Conservation (phyloP, 2,329 filamentous ascomycete species). For the Byssochlamys sp. region DNA sequence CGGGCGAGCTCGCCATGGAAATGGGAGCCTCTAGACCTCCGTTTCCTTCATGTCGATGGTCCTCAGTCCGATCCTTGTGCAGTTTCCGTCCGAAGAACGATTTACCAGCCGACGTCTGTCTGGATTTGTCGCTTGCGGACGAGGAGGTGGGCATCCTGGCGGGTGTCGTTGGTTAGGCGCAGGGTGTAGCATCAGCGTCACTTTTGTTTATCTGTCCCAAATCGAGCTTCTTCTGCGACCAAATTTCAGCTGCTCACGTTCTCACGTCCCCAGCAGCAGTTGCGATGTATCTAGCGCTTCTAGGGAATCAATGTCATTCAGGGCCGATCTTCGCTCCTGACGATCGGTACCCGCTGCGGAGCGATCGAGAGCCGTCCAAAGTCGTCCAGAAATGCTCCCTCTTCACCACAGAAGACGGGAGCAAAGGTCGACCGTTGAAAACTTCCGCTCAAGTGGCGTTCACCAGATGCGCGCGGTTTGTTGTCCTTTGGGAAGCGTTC, state of each 20-base stretch:
- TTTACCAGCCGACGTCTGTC: conserved; percentile 70
- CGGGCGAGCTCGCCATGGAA: conserved; percentile 52
- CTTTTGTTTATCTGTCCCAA: background rate
- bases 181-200: conserved; percentile 1
- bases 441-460: background rate
- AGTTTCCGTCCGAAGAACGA: conserved; percentile 76
- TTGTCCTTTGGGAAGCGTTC: background rate
- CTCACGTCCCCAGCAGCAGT: background rate
- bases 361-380: background rate
- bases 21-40: conserved; percentile 50
- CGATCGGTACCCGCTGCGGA: background rate
- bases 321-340: background rate
- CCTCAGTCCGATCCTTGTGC: conserved; percentile 65
- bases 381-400: background rate
- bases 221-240: background rate
- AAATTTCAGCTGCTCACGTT: background rate
- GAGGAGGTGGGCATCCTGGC: conserved; percentile 46
- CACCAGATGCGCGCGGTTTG: background rate
- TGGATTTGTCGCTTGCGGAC: conserved; percentile 63
- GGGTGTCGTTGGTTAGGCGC: conserved; percentile 18
- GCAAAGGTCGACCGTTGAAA: background rate
- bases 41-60: conserved; percentile 53
- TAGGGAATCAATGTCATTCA: background rate
- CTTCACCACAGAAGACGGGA: background rate
- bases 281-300: background rate